These are phyloP conservation scores for Chalara sp. DNA, from an alignment of 2,329 filamentous ascomycete species.

Conservation along the genomic window DNA sequence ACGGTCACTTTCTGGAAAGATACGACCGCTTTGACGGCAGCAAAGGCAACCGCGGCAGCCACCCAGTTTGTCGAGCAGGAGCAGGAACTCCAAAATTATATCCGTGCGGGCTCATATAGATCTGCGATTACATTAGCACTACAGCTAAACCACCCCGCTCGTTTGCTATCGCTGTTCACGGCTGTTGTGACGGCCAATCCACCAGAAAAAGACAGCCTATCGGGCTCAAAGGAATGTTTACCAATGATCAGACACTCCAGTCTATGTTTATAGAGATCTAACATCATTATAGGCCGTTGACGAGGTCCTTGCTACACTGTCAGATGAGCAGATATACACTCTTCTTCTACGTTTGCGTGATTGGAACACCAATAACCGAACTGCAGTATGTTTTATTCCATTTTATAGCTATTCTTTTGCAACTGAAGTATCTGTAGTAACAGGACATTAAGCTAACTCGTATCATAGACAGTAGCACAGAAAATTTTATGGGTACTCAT, in stretches of 20 bases:
- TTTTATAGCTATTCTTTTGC: background rate
- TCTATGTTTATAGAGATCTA: conserved; percentile 52
- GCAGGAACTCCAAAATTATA: conserved; percentile 88
- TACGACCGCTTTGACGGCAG: conserved; percentile 74
- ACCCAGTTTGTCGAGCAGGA: conserved; percentile 86
- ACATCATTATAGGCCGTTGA: conserved; percentile 30
- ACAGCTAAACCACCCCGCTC: conserved; percentile 87
- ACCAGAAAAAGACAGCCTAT: conserved; percentile 56
- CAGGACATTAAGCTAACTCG: no score
- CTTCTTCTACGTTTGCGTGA: conserved; percentile 79
- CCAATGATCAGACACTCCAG: conserved; percentile 76
- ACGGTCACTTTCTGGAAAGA: conserved; percentile 95
- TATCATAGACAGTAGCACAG: conserved; percentile 61
- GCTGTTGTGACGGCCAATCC: conserved; percentile 60
- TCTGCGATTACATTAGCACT: conserved; percentile 89
- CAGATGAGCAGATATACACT: conserved; percentile 78
- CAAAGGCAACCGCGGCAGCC: conserved; percentile 65
- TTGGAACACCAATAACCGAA: conserved; percentile 95
- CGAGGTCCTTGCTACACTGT: conserved; percentile 63
- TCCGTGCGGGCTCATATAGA: conserved; percentile 79
- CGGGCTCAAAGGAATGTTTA: conserved; percentile 62
- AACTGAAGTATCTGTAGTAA: background rate
- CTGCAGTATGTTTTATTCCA: conserved; percentile 37
- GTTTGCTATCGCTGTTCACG: conserved; percentile 78
- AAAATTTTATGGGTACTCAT: conserved; percentile 75